These are phyloP conservation scores for Penicillium crustosum DNA, from an alignment of 2,329 filamentous ascomycete species.

Conservation along the genomic window DNA sequence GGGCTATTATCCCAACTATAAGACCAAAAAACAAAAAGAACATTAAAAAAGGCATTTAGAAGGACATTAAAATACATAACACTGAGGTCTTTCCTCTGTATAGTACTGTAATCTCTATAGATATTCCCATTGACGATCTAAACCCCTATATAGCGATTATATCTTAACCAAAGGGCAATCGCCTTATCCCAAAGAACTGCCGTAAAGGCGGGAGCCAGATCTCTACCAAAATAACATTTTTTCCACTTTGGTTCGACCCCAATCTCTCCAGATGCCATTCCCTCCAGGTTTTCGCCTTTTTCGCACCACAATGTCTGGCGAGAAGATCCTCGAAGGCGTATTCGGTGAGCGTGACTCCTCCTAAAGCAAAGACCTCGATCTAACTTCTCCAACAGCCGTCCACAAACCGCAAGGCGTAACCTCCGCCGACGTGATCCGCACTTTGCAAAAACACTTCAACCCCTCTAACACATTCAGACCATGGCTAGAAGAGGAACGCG, in stretches of 20 bases:
- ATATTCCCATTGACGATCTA: not conserved
- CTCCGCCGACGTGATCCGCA: slow-evolving; percentile 87
- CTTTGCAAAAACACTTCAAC: slow-evolving; percentile 81
- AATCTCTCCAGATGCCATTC: slow-evolving; percentile 32
- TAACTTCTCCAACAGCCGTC: slow-evolving; percentile 61
- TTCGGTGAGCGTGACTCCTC: slow-evolving; percentile 51
- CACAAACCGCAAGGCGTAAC: slow-evolving; percentile 87
- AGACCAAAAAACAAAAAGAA: too few species aligned
- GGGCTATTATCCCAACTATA: too few species aligned
- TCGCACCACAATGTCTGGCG: slow-evolving; percentile 41
- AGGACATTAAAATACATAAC: not conserved
- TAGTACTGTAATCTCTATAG: not conserved
- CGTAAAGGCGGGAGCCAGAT: slow-evolving; percentile 7
- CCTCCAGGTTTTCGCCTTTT: slow-evolving; percentile 31
- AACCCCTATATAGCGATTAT: not conserved
- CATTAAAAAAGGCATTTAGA: too few species aligned
- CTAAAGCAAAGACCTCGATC: not conserved
- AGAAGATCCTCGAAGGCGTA: slow-evolving; percentile 61
- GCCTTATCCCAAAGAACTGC: not conserved
- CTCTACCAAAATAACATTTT: slow-evolving; percentile 13
- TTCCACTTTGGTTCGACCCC: slow-evolving; percentile 6
- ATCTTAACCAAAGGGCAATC: not conserved
- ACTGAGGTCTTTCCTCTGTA: not conserved
- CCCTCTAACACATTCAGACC: slow-evolving; percentile 76
- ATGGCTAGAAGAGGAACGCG: slow-evolving; percentile 66